A percentile compares a stretch with the other conserved stretches of the same genome.
These are phyloP conservation scores for Phaffia tasmanica DNA, from an alignment of 768 basidiomycete species.

Conservation along the genomic window DNA sequence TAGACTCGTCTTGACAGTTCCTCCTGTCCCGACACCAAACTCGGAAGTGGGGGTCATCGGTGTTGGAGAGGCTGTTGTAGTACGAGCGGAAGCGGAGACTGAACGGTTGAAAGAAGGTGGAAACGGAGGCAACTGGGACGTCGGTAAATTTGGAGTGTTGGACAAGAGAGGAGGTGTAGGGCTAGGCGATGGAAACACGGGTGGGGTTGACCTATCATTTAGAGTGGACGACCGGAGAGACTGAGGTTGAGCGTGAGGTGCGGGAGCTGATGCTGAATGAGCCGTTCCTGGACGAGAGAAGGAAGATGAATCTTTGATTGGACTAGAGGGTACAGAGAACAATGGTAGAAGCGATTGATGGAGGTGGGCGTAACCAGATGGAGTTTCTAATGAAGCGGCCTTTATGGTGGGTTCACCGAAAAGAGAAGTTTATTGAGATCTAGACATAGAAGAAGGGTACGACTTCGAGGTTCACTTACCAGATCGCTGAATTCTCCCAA, in stretches of 20 bases:
- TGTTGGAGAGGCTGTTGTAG: neutral
- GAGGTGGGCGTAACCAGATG: constrained; percentile 60
- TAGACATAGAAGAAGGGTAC: neutral
- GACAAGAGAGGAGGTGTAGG: constrained; percentile 13
- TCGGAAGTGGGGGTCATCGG: neutral
- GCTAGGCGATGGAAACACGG: constrained; percentile 23
- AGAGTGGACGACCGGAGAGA: constrained; percentile 22
- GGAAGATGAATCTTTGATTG: constrained; percentile 26
- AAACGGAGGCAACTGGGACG: neutral
- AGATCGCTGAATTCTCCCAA: constrained; percentile 72
- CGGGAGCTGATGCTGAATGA: constrained; percentile 23
- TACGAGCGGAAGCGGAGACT: neutral
- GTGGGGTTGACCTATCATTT: constrained; percentile 29
- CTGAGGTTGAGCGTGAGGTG: constrained; percentile 23
- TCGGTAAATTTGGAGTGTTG: neutral
- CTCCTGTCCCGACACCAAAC: neutral
- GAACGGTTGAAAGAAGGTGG: constrained; percentile 15
- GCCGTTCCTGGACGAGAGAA: constrained; percentile 21
- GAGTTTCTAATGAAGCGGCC: constrained; percentile 69
- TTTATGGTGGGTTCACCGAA: constrained; percentile 32
- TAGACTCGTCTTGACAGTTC: constrained; percentile 15
- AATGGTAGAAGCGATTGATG: constrained; percentile 27
- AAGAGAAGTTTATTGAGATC: too few relatives aligned
- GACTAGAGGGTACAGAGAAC: constrained; percentile 37
- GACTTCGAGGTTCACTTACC: constrained; percentile 44